Evolutionary conservation across 352 stramenopile species (phyloP).

Genomic region (Phytophthora capsici): DNA sequence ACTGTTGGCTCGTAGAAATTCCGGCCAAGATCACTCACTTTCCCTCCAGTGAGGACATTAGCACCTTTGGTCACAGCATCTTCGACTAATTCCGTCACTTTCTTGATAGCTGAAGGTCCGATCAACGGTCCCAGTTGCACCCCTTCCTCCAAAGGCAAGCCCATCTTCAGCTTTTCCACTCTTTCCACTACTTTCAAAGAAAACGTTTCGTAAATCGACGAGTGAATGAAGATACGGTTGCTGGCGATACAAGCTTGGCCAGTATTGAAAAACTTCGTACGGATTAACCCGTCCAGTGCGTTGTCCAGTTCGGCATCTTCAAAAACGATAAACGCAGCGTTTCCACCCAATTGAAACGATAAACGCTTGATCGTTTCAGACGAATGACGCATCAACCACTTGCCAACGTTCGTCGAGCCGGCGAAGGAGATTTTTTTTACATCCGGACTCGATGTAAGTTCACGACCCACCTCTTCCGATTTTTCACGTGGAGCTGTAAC

Average conservation of each 20-base stretch:
- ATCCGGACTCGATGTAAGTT: conserved; percentile 62
- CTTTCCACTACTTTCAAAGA: conserved; percentile 62
- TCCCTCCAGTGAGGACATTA: conserved; percentile 81
- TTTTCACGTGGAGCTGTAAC: conserved; percentile 62
- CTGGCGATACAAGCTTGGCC: conserved; percentile 81
- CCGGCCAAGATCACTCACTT: conserved; percentile 50
- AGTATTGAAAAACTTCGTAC: conserved; percentile 82
- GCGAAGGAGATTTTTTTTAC: conserved; percentile 91
- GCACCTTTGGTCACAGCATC: conserved; percentile 92
- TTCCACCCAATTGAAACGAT: conserved; percentile 87
- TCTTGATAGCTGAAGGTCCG: conserved; percentile 84
- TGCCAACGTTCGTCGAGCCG: conserved; percentile 81
- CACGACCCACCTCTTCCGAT: conserved; percentile 74
- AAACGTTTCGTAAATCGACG: conserved; percentile 92
- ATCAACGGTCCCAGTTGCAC: conserved; percentile 95
- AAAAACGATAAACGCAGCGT: conserved; percentile 92
- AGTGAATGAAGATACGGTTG: conserved; percentile 94
- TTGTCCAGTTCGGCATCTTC: conserved; percentile 80
- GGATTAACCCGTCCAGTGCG: conserved; percentile 74
- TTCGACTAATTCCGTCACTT: conserved; percentile 81
- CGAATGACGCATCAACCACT: conserved; percentile 74
- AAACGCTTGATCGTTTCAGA: conserved; percentile 76
- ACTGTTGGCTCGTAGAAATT: conserved; percentile 96
- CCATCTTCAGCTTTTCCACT: conserved; percentile 85
- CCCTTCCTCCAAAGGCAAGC: conserved; percentile 70